Base-by-base conservation (phyloP, 306 rosid species). In the Vigna trinervia region DNA sequence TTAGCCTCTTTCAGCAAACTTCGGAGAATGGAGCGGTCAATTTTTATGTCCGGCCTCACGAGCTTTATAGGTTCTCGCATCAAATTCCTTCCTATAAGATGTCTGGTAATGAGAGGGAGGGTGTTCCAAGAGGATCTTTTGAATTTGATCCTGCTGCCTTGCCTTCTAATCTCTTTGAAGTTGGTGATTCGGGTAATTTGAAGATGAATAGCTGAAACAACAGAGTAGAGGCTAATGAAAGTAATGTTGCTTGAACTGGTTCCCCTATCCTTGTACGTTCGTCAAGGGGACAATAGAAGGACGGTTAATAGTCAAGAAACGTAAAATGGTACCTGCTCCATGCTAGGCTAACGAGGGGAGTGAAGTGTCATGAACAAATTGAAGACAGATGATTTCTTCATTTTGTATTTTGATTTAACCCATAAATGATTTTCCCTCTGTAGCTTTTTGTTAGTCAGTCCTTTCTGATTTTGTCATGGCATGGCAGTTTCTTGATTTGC, bases 111-210 rank as follows among this genome's bases (percentile, higher is more conserved):
- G 99, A 92, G 86, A 77, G 92, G 73, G 56, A 83, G 57, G 91
- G 87, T 71, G 90, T 95, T 87, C 97, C 96, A 0, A 64, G 48
- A 45, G 97, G 96, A 14, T 95, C 91, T 73, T 88, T 89, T 76
- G 99, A 95, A 82, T 81, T 92, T 7, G 99, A 95, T 69, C 91
- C 99, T 71, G 97, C 96, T 51, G 80, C 89, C 12, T 70, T 95
- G 71, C 93, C 96, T 41, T 1, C 61, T 47, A 62, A 77, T 75
- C 36, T 85, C 71, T 67, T 81, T n/a, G 62, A 85, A 28, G 59
- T 17, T 56, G 71, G 63, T 80, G 81, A 67, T 74, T 20, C 12
- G 2, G 67, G 71, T 67, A 73, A 41, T 75, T 51, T 79, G 46
- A 73, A 87, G 71, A 69, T 15, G 53, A 72, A 74, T 60, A 71